phyloP scores from a whole-genome alignment of 2,329 filamentous ascomycete genomes.

The Alternaria sp. region DNA sequence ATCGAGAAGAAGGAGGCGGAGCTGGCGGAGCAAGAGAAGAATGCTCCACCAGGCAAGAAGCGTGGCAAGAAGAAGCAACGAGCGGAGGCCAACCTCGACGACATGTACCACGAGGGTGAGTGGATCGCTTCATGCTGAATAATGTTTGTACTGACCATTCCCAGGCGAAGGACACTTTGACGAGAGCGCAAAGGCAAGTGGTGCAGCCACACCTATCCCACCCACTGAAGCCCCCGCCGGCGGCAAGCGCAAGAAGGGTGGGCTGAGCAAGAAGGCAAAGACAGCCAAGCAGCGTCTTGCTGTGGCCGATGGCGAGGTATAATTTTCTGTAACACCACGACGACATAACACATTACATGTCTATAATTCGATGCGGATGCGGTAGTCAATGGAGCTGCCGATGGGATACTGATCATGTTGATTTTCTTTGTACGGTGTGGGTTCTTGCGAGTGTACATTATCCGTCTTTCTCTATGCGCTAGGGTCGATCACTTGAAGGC shows the following conservation, averaged over 20 bases:
- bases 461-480: constrained; percentile 9
- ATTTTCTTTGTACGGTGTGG: constrained; percentile 3
- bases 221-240: constrained; percentile 40
- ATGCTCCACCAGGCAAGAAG: constrained; percentile 48
- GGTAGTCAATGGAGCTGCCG: neutral
- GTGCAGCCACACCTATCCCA: constrained; percentile 80
- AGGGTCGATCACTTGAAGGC: constrained; percentile 5
- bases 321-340: constrained; percentile 17
- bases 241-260: constrained; percentile 59
- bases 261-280: constrained; percentile 60
- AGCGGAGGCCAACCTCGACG: constrained; percentile 75
- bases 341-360: constrained; percentile 14
- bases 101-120: constrained; percentile 99
- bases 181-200: constrained; percentile 82
- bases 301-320: constrained; percentile 54
- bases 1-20: constrained; percentile 94
- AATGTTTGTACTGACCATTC: constrained; percentile 30
- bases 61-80: constrained; percentile 71
- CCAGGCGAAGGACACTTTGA: constrained; percentile 96
- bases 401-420: neutral
- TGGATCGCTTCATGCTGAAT: neutral
- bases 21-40: constrained; percentile 69
- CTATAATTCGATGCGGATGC: constrained; percentile 10
- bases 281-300: constrained; percentile 58
- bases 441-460: constrained; percentile 24